Percentiles rank a stretch among this genome's conserved stretches.
phyloP scores from a whole-genome alignment of 164 flowering plant species.

The Magnolia kwangsiensis region DNA sequence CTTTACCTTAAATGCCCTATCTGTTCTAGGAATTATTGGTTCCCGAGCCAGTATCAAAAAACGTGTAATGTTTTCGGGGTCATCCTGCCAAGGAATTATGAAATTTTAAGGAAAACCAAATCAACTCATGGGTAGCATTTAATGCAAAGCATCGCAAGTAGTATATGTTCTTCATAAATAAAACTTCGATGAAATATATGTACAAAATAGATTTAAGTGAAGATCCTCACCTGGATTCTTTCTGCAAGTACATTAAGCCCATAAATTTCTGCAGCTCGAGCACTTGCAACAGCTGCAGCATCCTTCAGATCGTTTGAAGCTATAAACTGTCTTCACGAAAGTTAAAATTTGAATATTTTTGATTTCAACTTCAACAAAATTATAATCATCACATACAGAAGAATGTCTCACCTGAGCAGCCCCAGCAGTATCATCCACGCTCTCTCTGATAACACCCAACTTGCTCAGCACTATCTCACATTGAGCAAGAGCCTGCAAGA shows the following conservation, averaged over 20 bases:
- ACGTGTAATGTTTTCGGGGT: conserved; percentile 69
- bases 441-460: conserved; percentile 57
- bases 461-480: conserved; percentile 63
- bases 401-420: conserved; percentile 45
- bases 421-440: conserved; percentile 71
- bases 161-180: not conserved
- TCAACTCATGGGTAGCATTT: conserved; percentile 5
- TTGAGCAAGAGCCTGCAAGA: conserved; percentile 54
- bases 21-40: conserved; percentile 76
- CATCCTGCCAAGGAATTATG: conserved; percentile 52
- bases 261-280: conserved; percentile 62
- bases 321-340: conserved; percentile 28
- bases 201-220: not conserved
- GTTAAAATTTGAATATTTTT: not conserved
- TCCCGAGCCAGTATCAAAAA: conserved; percentile 89
- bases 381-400: not conserved
- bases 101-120: conserved; percentile 12
- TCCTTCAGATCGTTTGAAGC: conserved; percentile 40
- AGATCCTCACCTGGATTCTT: conserved; percentile 38
- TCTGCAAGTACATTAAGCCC: conserved; percentile 58
- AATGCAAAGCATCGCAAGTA: not conserved
- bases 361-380: not conserved
- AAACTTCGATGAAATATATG: not conserved
- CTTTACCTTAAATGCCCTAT: conserved; percentile 67
- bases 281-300: conserved; percentile 61